Base-by-base conservation (phyloP, 768 basidiomycete genomes). In the Kwoniella botswanensis region DNA sequence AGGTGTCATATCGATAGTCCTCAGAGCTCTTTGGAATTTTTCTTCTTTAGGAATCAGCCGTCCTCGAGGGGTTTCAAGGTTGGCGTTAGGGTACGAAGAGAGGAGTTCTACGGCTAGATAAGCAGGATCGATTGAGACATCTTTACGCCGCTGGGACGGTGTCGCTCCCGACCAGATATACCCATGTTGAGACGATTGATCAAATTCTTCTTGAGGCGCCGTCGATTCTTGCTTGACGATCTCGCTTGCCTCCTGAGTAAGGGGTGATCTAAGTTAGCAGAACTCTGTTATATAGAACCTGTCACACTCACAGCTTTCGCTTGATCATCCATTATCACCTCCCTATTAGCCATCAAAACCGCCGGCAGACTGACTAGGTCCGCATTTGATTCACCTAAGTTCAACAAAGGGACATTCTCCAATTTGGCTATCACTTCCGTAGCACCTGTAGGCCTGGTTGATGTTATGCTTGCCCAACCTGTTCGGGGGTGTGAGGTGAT, bases 401-500 rank as follows among this genome's bases (percentile, higher is more conserved):
- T 89, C 15, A 94, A 89, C 84, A 93, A 86, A 0, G 94, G 94
- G 0, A 92, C 89, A 79, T 98, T 98, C 83, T 98, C 94, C 50
- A 93, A 79, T 73, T 91, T 88, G 79, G 93, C 93, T 15, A 96
- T 84, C 74, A 98, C 89, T 73, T 89, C 88, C 0, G 93, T 92
- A 73, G 90, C 90, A 2, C 97, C 97, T 0, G 95, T 98, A 0
- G 97, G 91, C 17, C 97, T 87, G 4, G 94, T 88, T 0, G 91
- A 90, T 56, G 90, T 84, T 15, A 98, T 89, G 78, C 94, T 92
- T 22, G 94, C 88, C 96, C 96, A 98, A 2, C 94, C 94, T 7
- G 89, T 85, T 68, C 89, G 87, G 1, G 87, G 85, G 44, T 95
- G 86, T 0, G 90, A 86, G 13, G 90, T 90, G 61, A 98, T 88